These are phyloP conservation scores for Cryphonectria radicalis DNA, from an alignment of 2,329 filamentous ascomycete genomes.

Conservation along the genomic window DNA sequence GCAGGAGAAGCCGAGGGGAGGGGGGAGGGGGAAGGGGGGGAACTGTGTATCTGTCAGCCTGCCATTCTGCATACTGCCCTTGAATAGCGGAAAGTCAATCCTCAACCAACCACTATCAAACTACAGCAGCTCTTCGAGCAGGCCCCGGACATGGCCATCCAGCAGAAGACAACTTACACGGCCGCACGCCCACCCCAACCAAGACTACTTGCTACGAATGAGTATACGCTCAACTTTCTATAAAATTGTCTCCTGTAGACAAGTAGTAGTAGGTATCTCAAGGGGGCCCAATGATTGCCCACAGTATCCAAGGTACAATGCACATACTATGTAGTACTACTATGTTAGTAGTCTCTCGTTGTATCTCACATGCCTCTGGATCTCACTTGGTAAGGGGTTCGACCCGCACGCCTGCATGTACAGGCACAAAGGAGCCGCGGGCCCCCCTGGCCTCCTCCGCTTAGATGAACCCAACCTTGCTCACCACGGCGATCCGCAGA, in stretches of 20 bases:
- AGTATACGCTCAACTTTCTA: not conserved
- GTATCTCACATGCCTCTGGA: not conserved
- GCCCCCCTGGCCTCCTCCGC: not conserved
- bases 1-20: not conserved
- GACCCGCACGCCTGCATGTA: not conserved
- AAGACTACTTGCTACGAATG: not conserved
- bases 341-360: not conserved
- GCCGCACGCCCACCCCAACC: not conserved
- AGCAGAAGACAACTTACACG: not conserved
- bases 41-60: not conserved
- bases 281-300: not conserved
- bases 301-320: not conserved
- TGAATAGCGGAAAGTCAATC: not conserved
- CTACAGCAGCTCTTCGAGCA: not conserved
- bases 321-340: not conserved
- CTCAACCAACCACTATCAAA: not conserved
- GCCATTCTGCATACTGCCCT: not conserved
- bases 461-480: not conserved
- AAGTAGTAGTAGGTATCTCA: not conserved
- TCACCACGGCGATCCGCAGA: not conserved
- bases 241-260: not conserved
- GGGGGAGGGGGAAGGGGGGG: too few relatives aligned
- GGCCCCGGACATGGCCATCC: not conserved
- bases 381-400: constrained; percentile 1
- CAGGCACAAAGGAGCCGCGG: not conserved